These are phyloP conservation scores for Claviceps digitariae DNA, from an alignment of 2,329 filamentous ascomycete genomes.

Conservation along the genomic window DNA sequence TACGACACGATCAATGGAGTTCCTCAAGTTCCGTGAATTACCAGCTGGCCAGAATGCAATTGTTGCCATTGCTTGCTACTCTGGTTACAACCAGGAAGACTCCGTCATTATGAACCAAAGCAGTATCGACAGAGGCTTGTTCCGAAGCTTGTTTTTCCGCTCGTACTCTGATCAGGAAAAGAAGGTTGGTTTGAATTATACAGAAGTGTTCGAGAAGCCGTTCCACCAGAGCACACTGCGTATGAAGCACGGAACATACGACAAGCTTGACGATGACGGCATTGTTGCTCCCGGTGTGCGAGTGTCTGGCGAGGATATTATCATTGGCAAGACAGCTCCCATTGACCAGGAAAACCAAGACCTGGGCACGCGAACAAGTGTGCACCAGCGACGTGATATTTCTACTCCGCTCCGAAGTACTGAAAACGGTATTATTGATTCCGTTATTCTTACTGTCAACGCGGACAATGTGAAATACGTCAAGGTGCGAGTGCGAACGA, in stretches of 20 bases:
- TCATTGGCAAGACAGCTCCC: slow-evolving; percentile 96
- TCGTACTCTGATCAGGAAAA: slow-evolving; percentile 97
- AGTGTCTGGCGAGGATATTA: slow-evolving; percentile 95
- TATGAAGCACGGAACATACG: slow-evolving; percentile 88
- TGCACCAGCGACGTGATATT: slow-evolving; percentile 87
- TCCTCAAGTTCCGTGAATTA: slow-evolving; percentile 92
- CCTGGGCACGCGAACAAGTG: slow-evolving; percentile 77
- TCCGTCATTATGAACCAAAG: slow-evolving; percentile 99
- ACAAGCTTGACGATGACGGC: slow-evolving; percentile 94
- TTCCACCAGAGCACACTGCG: slow-evolving; percentile 76
- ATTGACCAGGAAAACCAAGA: slow-evolving; percentile 89
- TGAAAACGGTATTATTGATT: slow-evolving; percentile 92
- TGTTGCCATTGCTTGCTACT: slow-evolving; percentile 93
- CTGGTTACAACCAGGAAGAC: slow-evolving; percentile 99
- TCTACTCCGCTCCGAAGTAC: slow-evolving; percentile 91
- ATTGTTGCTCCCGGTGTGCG: slow-evolving; percentile 88
- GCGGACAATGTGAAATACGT: slow-evolving; percentile 90
- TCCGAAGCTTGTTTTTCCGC: slow-evolving; percentile 95
- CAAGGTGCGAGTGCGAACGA: slow-evolving; percentile 93
- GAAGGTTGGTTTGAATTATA: slow-evolving; percentile 80
- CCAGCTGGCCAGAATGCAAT: slow-evolving; percentile 97
- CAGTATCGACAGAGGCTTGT: slow-evolving; percentile 92
- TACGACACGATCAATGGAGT: slow-evolving; percentile 96
- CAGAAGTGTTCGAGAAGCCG: slow-evolving; percentile 93
- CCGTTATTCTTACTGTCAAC: slow-evolving; percentile 87